phyloP scores from a whole-genome alignment of 192 early-diverging fungal species.

The Bifiguratus adelaidae region DNA sequence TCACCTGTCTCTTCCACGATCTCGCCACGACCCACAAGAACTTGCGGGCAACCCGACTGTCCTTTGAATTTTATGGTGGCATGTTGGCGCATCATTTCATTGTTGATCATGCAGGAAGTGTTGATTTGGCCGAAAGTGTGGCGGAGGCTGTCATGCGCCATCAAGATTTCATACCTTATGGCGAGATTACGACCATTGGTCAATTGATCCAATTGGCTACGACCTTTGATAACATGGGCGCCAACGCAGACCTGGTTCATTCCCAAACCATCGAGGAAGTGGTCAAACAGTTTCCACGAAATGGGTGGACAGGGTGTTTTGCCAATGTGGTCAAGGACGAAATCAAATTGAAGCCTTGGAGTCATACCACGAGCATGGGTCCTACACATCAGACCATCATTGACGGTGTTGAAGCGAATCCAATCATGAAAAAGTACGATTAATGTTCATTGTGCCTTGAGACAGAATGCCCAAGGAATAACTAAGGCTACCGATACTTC shows the following conservation, averaged over 20 bases:
- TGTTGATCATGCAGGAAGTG: conserved; percentile 2
- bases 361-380: neutral
- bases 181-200: neutral
- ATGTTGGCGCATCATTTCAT: conserved; percentile 4
- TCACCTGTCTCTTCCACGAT: conserved; percentile 10
- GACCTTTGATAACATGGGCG: conserved; percentile 10
- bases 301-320: conserved; percentile 7
- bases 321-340: conserved; percentile 4
- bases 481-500: too few species aligned
- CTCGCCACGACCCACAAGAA: conserved; percentile 6
- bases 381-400: too few species aligned
- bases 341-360: conserved; percentile 5
- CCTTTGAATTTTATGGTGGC: conserved; percentile 10
- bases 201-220: conserved; percentile 9
- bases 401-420: too few species aligned
- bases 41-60: conserved; percentile 6
- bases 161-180: conserved; percentile 5
- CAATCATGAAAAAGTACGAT: too few species aligned
- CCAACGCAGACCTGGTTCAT: conserved; percentile 5
- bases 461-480: too few species aligned
- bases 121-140: conserved; percentile 9
- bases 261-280: conserved; percentile 1
- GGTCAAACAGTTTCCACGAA: conserved; percentile 2
- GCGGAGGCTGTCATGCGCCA: conserved; percentile 10
- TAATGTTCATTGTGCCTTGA: too few species aligned